A percentile compares a stretch with the other conserved stretches of the same genome.
Conservation (phyloP, 805 yeast species). For the Nakazawaea populi region DNA sequence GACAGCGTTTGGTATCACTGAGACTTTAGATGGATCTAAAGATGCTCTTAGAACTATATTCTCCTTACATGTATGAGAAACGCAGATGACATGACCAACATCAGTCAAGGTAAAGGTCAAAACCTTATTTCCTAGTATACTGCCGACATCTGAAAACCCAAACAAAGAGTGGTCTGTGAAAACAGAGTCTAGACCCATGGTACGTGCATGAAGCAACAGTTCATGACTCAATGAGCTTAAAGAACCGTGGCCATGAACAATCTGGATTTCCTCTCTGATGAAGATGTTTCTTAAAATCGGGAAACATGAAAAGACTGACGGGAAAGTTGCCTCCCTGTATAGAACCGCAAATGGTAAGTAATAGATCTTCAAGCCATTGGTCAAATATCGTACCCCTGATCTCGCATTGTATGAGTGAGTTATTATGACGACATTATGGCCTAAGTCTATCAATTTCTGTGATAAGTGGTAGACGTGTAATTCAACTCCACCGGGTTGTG, state of each 20-base stretch:
- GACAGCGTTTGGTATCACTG: constrained; percentile 96
- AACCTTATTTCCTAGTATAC: constrained; percentile 81
- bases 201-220: constrained; percentile 82
- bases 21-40: constrained; percentile 67
- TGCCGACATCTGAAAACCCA: constrained; percentile 84
- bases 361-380: constrained; percentile 91
- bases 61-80: constrained; percentile 93
- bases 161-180: constrained; percentile 95
- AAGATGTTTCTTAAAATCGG: constrained; percentile 83
- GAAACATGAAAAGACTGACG: constrained; percentile 83
- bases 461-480: constrained; percentile 90
- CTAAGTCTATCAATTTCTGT: constrained; percentile 69
- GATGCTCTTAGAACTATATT: constrained; percentile 87
- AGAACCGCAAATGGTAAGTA: constrained; percentile 78
- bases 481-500: constrained; percentile 98
- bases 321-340: constrained; percentile 81
- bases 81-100: constrained; percentile 92
- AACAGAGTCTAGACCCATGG: constrained; percentile 89
- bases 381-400: constrained; percentile 72
- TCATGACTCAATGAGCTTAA: constrained; percentile 84
- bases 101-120: constrained; percentile 79
- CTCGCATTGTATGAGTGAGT: constrained; percentile 88
- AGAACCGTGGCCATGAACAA: constrained; percentile 95
- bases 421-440: constrained; percentile 80
- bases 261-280: constrained; percentile 77